These are phyloP conservation scores for Gracilaria vermiculophylla DNA, from an alignment of 23 red algal species.

Conservation along the genomic window DNA sequence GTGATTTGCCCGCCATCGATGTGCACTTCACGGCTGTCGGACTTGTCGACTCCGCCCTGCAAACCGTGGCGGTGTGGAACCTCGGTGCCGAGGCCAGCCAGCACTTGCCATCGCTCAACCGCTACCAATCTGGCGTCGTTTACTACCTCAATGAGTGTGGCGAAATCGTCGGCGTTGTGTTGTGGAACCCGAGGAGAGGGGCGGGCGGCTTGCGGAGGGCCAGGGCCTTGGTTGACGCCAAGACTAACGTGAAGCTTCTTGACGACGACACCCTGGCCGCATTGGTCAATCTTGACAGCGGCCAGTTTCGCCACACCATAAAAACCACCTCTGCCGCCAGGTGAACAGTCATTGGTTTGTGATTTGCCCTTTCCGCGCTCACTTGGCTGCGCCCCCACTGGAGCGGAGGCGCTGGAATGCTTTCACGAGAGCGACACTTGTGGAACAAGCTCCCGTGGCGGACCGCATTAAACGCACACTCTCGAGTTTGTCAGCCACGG, in stretches of 20 bases:
- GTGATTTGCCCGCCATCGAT: slow-evolving; percentile 64
- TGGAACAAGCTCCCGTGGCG: no score
- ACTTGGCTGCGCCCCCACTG: no score
- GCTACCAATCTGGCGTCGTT: slow-evolving; percentile 31
- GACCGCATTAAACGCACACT: no score
- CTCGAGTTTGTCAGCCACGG: no score
- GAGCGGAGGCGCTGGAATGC: no score
- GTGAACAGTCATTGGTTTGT: neutral
- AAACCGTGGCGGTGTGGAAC: slow-evolving; percentile 76
- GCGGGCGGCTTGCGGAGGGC: slow-evolving; percentile 35
- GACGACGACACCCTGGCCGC: slow-evolving; percentile 22
- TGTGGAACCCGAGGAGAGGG: slow-evolving; percentile 70
- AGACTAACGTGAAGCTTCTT: slow-evolving; percentile 8
- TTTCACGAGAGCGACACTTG: no score
- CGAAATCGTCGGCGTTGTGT: slow-evolving; percentile 67
- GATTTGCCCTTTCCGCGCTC: no score
- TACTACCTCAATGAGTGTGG: slow-evolving; percentile 53
- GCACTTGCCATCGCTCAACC: slow-evolving; percentile 27
- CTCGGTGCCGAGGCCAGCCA: neutral
- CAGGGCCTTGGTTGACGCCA: slow-evolving; percentile 37
- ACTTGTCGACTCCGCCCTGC: slow-evolving; percentile 45
- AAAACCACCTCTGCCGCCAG: neutral
- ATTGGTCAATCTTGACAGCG: slow-evolving; percentile 17
- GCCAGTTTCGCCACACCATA: neutral
- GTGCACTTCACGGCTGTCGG: slow-evolving; percentile 75